These are phyloP conservation scores for Ajuga chamaepitys DNA, from an alignment of 257 asterid genomes.

Conservation along the genomic window DNA sequence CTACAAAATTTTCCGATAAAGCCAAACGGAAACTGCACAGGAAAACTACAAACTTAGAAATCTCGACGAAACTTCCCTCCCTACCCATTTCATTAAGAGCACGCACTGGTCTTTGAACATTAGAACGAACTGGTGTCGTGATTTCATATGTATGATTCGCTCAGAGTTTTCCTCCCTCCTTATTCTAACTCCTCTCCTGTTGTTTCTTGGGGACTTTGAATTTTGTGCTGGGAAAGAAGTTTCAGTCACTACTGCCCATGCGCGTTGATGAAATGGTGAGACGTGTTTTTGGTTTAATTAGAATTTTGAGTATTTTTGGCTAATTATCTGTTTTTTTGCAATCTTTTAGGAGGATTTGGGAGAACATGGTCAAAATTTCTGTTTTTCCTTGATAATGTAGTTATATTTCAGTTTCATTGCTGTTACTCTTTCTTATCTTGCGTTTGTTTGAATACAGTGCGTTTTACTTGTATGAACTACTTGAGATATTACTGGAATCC, in stretches of 20 bases:
- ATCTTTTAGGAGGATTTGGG: neutral
- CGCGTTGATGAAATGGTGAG: constrained; percentile 4
- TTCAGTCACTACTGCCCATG: neutral
- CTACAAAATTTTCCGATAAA: constrained; percentile 7
- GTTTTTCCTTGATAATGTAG: neutral
- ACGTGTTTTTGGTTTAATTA: constrained; percentile 3
- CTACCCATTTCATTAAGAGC: constrained; percentile 1
- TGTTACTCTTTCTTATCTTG: neutral
- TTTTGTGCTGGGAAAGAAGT: neutral
- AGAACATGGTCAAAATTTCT: neutral
- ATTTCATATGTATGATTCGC: constrained; percentile 3
- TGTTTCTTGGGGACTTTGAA: neutral
- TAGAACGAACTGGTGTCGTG: constrained; percentile 2
- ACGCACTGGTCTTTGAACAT: constrained; percentile 11
- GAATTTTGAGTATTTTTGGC: neutral
- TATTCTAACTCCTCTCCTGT: neutral
- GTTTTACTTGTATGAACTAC: neutral
- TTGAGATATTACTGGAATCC: neutral
- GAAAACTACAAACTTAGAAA: constrained; percentile 12
- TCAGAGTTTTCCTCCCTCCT: neutral
- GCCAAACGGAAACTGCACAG: constrained; percentile 2
- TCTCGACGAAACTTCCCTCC: constrained; percentile 37
- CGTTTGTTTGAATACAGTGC: neutral
- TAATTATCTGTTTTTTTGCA: neutral
- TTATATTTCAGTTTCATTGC: neutral